Percentiles rank a stretch among this genome's conserved stretches.
phyloP scores from a whole-genome alignment of 1,139 yeast genomes.

The Meyerozyma sp. region DNA sequence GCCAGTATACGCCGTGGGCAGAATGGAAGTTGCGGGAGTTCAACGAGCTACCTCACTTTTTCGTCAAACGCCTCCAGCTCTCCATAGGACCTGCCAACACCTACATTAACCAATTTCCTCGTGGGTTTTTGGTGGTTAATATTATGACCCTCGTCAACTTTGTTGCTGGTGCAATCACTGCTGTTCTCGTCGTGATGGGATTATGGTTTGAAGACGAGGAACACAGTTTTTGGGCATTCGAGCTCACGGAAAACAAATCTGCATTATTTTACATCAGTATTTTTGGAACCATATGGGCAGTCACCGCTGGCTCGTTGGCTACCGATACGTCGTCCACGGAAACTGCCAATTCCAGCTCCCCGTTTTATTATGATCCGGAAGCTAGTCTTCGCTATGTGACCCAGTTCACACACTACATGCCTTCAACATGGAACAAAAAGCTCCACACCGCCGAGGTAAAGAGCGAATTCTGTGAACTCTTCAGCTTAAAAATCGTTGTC shows the following conservation, averaged over 20 bases:
- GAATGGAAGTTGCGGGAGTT: conserved; percentile 94
- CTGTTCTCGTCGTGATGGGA: conserved; percentile 78
- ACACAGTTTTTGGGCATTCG: conserved; percentile 78
- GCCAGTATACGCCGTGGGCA: conserved; percentile 91
- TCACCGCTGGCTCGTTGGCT: conserved; percentile 32
- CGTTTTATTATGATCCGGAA: conserved; percentile 79
- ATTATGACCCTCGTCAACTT: conserved; percentile 65
- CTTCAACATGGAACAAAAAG: conserved; percentile 78
- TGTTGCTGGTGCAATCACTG: conserved; percentile 82
- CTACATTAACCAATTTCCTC: conserved; percentile 89
- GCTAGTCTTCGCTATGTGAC: conserved; percentile 73
- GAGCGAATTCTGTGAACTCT: conserved; percentile 72
- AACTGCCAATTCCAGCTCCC: conserved; percentile 15
- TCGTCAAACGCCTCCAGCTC: conserved; percentile 68
- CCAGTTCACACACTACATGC: conserved; percentile 85
- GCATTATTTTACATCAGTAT: conserved; percentile 83
- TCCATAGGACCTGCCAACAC: conserved; percentile 77
- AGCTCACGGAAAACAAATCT: conserved; percentile 74
- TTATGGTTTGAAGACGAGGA: conserved; percentile 79
- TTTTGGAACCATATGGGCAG: conserved; percentile 78
- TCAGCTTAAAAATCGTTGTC: conserved; percentile 68
- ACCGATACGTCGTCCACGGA: conserved; percentile 4
- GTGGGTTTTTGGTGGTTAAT: conserved; percentile 54
- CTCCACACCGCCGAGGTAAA: conserved; percentile 82
- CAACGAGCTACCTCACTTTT: conserved; percentile 87